Base-by-base conservation (phyloP, 345 rosid species). In the Turritis glabra region DNA sequence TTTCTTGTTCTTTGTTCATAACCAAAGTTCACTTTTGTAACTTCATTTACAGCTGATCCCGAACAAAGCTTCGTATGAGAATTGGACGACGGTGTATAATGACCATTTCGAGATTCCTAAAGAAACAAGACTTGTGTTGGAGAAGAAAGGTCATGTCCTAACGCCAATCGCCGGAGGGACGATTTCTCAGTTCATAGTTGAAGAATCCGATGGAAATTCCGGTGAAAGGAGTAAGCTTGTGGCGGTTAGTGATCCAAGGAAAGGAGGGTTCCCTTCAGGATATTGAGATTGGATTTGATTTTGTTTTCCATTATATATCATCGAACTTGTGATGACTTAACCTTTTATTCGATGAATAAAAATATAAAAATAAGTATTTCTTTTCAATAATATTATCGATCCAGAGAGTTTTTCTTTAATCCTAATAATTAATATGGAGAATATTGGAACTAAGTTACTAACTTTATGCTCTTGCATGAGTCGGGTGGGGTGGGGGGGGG, bases 181-280 rank as follows among this genome's bases (percentile, higher is more conserved):
- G 1, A 73, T 83, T 23, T 76, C 79, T 69, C 95, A 89, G 74
- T 78, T 89, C 30, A 67, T 87, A 25, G 84, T 83, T 70, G 71
- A 83, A 21, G 81, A 80, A 14, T 53, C 77, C 22, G 77, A 62
- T 8, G 75, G 46, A 53, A 73, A 30, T 27, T 58, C 67, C 7
- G n/a, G 56, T 12, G 68, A 32, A 50, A 47, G 0, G n/a, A 78
- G 74, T 53, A 35, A 43, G 61, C 88, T 87, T 48, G 77, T 81
- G 21, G 89, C 82, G 14, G 87, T 87, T 0, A 86, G 88, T 80
- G 92, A 89, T 72, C 90, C 92, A 14, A 82, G 92, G 73, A 87
- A 86, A 75, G 90, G 92, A 75, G 92, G 92, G 5, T 66, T 75
- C 56, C 89, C 96, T 12, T 80, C 90, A 56, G 96, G 90, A 60